A percentile compares a stretch with the other conserved stretches of the same genome.
These are phyloP conservation scores for Persicaria tinctoria DNA, from an alignment of 148 eudicot genomes.

Conservation along the genomic window DNA sequence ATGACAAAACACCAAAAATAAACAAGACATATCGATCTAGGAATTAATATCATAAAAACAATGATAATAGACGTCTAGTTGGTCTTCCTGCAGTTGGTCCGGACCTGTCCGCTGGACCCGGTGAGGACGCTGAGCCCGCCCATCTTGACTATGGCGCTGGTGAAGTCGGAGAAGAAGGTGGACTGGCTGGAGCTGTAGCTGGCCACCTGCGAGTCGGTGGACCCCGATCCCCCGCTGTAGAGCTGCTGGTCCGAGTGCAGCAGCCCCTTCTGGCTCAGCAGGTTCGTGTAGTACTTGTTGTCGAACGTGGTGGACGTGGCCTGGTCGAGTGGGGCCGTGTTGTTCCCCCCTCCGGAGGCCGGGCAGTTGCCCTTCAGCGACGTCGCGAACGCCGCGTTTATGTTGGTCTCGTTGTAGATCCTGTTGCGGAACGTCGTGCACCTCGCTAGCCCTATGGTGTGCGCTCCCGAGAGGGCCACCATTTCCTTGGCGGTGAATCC, in stretches of 20 bases:
- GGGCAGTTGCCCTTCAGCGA: conserved; percentile 38
- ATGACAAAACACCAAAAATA: too few species aligned
- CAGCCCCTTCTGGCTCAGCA: conserved; percentile 33
- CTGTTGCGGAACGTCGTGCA: conserved; percentile 36
- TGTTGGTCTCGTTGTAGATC: conserved; percentile 52
- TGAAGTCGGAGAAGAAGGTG: conserved; percentile 47
- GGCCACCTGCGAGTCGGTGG: conserved; percentile 44
- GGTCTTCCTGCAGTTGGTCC: conserved; percentile 50
- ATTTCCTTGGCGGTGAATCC: conserved; percentile 45
- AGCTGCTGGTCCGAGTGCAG: conserved; percentile 68
- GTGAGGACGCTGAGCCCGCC: conserved; percentile 52
- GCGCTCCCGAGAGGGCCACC: conserved; percentile 71
- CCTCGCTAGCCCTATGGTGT: conserved; percentile 55
- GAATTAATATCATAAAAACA: too few species aligned
- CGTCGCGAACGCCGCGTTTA: conserved; percentile 38
- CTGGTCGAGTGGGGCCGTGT: conserved; percentile 44
- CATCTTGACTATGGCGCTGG: conserved; percentile 55
- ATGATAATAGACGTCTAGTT: conserved; percentile 22
- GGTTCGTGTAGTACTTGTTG: conserved; percentile 38
- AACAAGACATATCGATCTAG: too few species aligned
- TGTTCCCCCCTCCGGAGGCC: conserved; percentile 31
- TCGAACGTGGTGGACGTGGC: conserved; percentile 42
- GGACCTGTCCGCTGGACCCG: conserved; percentile 50
- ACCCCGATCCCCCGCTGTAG: conserved; percentile 43
- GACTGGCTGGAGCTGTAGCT: conserved; percentile 32